Percentiles rank a stretch among this genome's conserved stretches.
These are phyloP conservation scores for Globisporangium viniferum DNA, from an alignment of 352 stramenopile genomes.

Conservation along the genomic window DNA sequence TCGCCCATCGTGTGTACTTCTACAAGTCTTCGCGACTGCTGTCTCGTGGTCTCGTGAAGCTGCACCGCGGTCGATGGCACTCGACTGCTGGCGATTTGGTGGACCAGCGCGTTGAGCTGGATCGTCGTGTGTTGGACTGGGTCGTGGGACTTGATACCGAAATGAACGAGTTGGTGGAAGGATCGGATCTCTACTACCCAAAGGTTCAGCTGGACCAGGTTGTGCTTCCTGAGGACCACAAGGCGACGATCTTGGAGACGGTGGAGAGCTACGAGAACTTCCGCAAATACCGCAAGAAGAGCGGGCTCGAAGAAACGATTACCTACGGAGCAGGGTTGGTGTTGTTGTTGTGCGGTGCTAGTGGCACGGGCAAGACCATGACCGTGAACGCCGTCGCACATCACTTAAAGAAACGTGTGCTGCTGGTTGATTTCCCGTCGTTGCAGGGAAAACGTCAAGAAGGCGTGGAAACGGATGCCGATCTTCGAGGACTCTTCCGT, in stretches of 20 bases:
- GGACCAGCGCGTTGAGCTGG: constrained; percentile 82
- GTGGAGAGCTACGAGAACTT: constrained; percentile 85
- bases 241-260: constrained; percentile 71
- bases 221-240: constrained; percentile 84
- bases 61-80: constrained; percentile 82
- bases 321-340: constrained; percentile 78
- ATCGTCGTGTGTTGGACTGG: constrained; percentile 84
- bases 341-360: constrained; percentile 77
- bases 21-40: constrained; percentile 87
- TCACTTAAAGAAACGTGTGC: constrained; percentile 82
- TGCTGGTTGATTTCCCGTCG: constrained; percentile 87
- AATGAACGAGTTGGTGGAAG: constrained; percentile 89
- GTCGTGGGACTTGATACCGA: constrained; percentile 85
- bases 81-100: constrained; percentile 81
- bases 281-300: constrained; percentile 76
- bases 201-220: constrained; percentile 84
- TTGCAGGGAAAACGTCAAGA: constrained; percentile 80
- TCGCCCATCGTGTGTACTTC: constrained; percentile 83
- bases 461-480: constrained; percentile 69
- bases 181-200: constrained; percentile 81
- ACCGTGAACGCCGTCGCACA: constrained; percentile 86
- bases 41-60: constrained; percentile 69
- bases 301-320: constrained; percentile 69
- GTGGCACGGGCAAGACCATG: constrained; percentile 90
- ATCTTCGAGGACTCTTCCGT: constrained; percentile 81